Evolutionary conservation across 2,329 filamentous ascomycete genomes (phyloP).

Genomic region (Emericellopsis cladophorae): DNA sequence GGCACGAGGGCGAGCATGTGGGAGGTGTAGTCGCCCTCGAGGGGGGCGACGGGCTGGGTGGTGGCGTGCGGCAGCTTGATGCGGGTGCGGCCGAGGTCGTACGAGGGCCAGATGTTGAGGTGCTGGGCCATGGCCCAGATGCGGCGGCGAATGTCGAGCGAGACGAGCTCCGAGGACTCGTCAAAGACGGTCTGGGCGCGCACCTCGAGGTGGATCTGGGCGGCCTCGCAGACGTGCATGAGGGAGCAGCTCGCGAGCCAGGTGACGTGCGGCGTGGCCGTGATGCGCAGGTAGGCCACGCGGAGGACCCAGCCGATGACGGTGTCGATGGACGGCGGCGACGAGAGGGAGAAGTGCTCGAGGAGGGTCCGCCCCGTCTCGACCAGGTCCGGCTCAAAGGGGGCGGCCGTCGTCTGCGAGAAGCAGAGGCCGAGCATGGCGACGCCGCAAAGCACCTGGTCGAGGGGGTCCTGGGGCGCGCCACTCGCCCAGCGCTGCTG

Average conservation of each 20-base stretch:
- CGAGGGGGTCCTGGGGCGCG: constrained; percentile 18
- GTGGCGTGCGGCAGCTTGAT: constrained; percentile 33
- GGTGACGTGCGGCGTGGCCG: constrained; percentile 36
- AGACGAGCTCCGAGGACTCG: constrained; percentile 9
- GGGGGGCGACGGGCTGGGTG: constrained; percentile 22
- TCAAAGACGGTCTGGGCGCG: constrained; percentile 11
- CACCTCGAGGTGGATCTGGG: constrained; percentile 29
- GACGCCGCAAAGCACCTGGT: constrained; percentile 39
- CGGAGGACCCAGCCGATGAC: constrained; percentile 40
- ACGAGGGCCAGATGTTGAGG: constrained; percentile 46
- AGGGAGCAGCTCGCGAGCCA: constrained; percentile 45
- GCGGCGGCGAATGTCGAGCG: constrained; percentile 25
- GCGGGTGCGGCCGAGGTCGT: constrained; percentile 42
- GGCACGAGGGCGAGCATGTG: constrained; percentile 40
- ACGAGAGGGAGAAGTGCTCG: constrained; percentile 24
- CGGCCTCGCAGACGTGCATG: constrained; percentile 46
- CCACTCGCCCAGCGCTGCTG: constrained; percentile 18
- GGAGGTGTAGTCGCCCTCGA: constrained; percentile 25
- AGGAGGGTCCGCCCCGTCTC: constrained; percentile 31
- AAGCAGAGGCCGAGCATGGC: constrained; percentile 40
- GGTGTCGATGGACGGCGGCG: constrained; percentile 18
- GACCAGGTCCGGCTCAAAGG: constrained; percentile 30
- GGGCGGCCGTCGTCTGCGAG: constrained; percentile 25
- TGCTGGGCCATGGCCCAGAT: constrained; percentile 40
- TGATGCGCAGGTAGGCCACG: constrained; percentile 37